Conservation (phyloP, 352 stramenopile genomes). For the Pythium dissotocum region DNA sequence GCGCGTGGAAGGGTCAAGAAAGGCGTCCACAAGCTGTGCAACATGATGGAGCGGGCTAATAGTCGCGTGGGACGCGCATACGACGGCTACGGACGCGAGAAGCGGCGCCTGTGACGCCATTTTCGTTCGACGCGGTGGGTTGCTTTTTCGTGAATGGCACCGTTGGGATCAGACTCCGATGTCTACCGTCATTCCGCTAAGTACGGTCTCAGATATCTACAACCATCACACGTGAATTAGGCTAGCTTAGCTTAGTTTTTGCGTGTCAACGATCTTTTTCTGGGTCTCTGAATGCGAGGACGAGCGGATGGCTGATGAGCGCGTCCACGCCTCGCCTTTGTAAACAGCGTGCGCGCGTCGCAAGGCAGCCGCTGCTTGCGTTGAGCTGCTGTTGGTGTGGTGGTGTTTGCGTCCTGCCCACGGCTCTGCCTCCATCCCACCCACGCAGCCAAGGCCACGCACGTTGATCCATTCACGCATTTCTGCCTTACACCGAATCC, state of each 20-base stretch:
- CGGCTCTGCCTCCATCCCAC: not conserved
- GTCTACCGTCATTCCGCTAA: too few species aligned
- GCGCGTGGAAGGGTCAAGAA: not conserved
- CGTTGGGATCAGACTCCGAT: not conserved
- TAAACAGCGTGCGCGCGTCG: too few species aligned
- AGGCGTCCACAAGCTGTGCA: slow-evolving; percentile 2
- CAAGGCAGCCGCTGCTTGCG: too few species aligned
- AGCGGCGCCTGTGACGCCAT: not conserved
- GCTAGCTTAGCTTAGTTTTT: too few species aligned
- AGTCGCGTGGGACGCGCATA: not conserved
- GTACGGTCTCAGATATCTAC: too few species aligned
- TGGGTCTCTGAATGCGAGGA: too few species aligned
- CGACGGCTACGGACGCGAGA: not conserved
- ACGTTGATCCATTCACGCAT: not conserved
- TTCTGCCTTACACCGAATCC: not conserved
- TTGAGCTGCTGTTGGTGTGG: too few species aligned
- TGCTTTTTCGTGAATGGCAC: not conserved
- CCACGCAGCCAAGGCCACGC: not conserved
- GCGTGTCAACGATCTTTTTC: too few species aligned
- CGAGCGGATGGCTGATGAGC: too few species aligned
- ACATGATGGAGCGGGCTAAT: slow-evolving; percentile 7
- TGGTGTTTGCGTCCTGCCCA: too few species aligned
- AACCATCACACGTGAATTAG: too few species aligned
- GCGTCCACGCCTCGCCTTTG: too few species aligned
- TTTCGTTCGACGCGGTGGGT: not conserved